Base-by-base conservation (phyloP, 1,284 basidiomycete species). In the Marasmius fiardii region DNA sequence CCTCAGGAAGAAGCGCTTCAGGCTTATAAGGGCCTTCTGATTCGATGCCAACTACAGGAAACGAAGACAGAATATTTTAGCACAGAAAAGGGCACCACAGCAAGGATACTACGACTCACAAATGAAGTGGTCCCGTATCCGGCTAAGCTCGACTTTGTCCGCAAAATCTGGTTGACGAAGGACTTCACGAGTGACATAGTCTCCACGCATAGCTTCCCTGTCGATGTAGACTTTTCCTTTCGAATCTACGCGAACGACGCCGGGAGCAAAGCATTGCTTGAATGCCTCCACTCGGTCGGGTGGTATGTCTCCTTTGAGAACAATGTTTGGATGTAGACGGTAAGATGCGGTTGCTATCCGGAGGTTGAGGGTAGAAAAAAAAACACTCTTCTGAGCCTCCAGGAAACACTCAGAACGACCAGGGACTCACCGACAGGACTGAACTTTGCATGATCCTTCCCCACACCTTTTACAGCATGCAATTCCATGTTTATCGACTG, bases 401-500 rank as follows among this genome's bases (percentile, higher is more conserved):
- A n/a, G n/a, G n/a, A n/a, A n/a, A n/a, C n/a, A n/a, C n/a, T n/a
- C n/a, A n/a, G n/a, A n/a, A n/a, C n/a, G n/a, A n/a, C n/a, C n/a
- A n/a, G n/a, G n/a, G n/a, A n/a, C n/a, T n/a, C 62, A 92, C 92
- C 93, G 51, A 99, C 97, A n/a, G 97, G 94, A 55, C 86, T 93
- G 72, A 92, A 99, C 69, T 99, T 99, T 43, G 97, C 95, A 67
- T 99, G 97, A 64, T 96, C 94, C 65, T 92, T 93, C 20, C 94
- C 95, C n/a, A 93, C 84, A 6, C 95, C 93, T 68, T 98, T 98
- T 58, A 95, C 79, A 48, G 94, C 95, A 68, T 99, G 95, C 58
- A 97, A 68, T 68, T 98, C 93, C 72, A 95, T 82, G 34, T 90
- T 80, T 43, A 98, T 77, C 49, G 80, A 78, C 68, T 95, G 92